phyloP scores from a whole-genome alignment of 1,284 basidiomycete species.

The Peniophora sp. region DNA sequence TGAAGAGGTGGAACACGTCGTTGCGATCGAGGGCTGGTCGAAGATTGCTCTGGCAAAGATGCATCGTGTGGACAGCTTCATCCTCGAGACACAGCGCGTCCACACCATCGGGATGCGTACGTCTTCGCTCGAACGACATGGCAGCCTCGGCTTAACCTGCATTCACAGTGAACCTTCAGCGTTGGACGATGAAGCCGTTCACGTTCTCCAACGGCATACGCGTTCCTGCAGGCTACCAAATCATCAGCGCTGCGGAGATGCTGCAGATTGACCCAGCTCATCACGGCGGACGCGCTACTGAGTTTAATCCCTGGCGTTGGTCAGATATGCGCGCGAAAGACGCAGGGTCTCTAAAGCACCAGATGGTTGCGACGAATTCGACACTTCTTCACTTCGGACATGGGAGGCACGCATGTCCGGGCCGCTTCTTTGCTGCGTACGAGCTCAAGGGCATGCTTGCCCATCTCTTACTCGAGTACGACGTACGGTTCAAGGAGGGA shows the following conservation, averaged over 20 bases:
- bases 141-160: neutral
- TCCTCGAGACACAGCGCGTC: constrained; percentile 5
- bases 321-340: constrained; percentile 27
- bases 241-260: constrained; percentile 32
- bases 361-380: constrained; percentile 19
- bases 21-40: constrained; percentile 26
- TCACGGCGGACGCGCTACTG: constrained; percentile 19
- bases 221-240: constrained; percentile 33
- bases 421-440: constrained; percentile 37
- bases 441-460: constrained; percentile 39
- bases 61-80: constrained; percentile 9
- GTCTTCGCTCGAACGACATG: neutral
- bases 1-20: constrained; percentile 23
- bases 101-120: neutral
- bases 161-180: neutral
- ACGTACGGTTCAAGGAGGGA: constrained; percentile 30
- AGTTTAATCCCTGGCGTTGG: constrained; percentile 40
- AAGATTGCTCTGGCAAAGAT: constrained; percentile 23
- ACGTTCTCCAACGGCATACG: constrained; percentile 33
- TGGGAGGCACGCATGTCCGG: constrained; percentile 28
- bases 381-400: constrained; percentile 20
- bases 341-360: constrained; percentile 14
- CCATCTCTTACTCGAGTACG: constrained; percentile 35
- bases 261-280: constrained; percentile 32
- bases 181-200: constrained; percentile 23